Evolutionary conservation across 345 rosid species (phyloP), one percentile per base, ranked within the genome.

Genomic region (Salix koriyanagi): DNA sequence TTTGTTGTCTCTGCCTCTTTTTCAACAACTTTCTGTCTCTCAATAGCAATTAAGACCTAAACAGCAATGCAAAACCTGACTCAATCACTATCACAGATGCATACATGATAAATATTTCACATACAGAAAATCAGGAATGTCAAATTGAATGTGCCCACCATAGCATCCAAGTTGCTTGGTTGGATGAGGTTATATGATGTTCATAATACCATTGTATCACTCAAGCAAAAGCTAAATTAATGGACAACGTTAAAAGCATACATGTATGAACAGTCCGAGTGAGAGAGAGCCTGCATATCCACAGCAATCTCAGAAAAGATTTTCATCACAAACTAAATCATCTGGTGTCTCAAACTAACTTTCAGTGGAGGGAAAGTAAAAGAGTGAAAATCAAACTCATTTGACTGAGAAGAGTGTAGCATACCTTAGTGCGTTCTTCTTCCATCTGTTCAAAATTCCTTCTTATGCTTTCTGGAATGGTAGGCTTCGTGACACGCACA

Each of bases 401-500:
- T 69, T 54, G 25, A 60, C 65, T n/a, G 19, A 13, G 69, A 68
- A 18, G 19, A 46, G 37, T 0, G 28, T 52, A 21, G 48, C 48
- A 66, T 83, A 94, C 97, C 97, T 93, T 95, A 10, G 97, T 90
- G 65, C 97, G 94, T 79, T 95, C 96, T 76, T 90, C 97, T 85
- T 95, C 99, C 98, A 94, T 92, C 77, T 88, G 97, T 83, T 88
- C 90, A 82, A 90, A 94, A 83, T 92, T 92, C 30, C 89, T 82
- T 81, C 88, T 90, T 21, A 94, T 91, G 79, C 91, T 91, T 11
- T 88, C 87, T 44, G 97, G 97, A 67, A 94, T 94, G 10, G 82
- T 78, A 1, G 98, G 97, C 83, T 94, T 94, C n/a, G 93, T 94
- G 68, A 94, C 98, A 79, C 97, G 91, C 58, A 92, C 98, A 60